Percentiles rank a stretch among this genome's conserved stretches.
Conservation (phyloP, 768 basidiomycete species). For the Tephrocybe sp. region DNA sequence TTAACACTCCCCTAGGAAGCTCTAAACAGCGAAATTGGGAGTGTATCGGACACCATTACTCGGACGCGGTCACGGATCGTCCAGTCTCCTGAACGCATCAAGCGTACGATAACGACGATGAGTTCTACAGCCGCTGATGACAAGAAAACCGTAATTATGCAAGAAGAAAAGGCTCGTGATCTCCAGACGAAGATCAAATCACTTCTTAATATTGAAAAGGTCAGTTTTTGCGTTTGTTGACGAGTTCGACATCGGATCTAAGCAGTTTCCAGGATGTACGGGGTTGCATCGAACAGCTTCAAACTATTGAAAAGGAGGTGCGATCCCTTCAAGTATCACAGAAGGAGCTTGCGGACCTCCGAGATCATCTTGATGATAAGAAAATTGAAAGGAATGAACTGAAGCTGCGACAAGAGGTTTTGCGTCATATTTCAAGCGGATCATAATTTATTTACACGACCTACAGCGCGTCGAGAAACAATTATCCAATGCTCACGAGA, state of each 20-base stretch:
- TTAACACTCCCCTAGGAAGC: conserved; percentile 43
- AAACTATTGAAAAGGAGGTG: conserved; percentile 69
- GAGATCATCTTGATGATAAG: conserved; percentile 69
- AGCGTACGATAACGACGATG: conserved; percentile 81
- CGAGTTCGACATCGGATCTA: background rate
- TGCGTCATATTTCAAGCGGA: too few relatives aligned
- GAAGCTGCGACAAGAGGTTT: conserved; percentile 67
- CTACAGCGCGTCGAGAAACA: conserved; percentile 79
- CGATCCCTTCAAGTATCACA: conserved; percentile 60
- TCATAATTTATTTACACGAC: background rate
- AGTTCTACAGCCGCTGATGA: conserved; percentile 65
- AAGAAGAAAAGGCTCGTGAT: conserved; percentile 77
- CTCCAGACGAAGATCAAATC: conserved; percentile 73
- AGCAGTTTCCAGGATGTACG: conserved; percentile 59
- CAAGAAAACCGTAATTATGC: conserved; percentile 59
- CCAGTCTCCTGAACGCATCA: conserved; percentile 89
- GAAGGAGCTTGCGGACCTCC: conserved; percentile 67
- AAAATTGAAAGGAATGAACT: conserved; percentile 74
- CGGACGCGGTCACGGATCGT: conserved; percentile 78
- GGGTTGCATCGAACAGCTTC: conserved; percentile 72
- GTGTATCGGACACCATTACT: conserved; percentile 57
- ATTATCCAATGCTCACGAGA: conserved; percentile 77
- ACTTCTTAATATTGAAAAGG: conserved; percentile 76
- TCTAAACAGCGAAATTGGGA: conserved; percentile 59
- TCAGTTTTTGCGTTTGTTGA: conserved; percentile 20